Base-by-base conservation (phyloP, 2,329 filamentous ascomycete species). In the Zymoseptoria crescenta region DNA sequence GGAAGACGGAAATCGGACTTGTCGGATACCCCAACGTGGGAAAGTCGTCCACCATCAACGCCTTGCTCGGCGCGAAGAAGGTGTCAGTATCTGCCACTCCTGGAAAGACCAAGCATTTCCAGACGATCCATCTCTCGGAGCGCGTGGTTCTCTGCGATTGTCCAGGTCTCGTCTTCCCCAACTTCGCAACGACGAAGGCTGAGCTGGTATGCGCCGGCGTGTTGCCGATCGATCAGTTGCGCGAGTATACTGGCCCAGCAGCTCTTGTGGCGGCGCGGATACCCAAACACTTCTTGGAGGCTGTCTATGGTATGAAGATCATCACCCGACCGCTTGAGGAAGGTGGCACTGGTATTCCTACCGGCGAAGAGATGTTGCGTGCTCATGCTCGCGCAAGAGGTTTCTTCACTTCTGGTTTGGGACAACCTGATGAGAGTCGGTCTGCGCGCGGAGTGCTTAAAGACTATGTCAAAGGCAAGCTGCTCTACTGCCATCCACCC, bases 21-120 rank as follows among this genome's bases (percentile, higher is more conserved):
- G 94, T 99, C 45, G 94, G 94, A 60, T 99, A 99, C 76, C 94
- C 94, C 70, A 99, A 99, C 77, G 94, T 99, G 64, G 94, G 94
- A 77, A 99, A 99, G 78, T 99, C 95, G 1, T 96, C 92, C 54
- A 99, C 94, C 16, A 99, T 99, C 81, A 99, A 99, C 78, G 93
- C 94, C 49, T 83, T 99, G n/a, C 92, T 97, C 59, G 95, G 95
- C 55, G 87, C 94, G 57, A 99, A 97, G 79, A 99, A 97, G 77
- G 94, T 99, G 5, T 97, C 93, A 0, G 95, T 99, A 48, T 99
- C 94, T 16, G 88, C 93, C 13, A 99, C 94, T 1, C 94, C 94
- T 3, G 94, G 94, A 73, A 99, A 99, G 79, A 99, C 94, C 13
- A 99, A 99, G 79, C 94, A 99, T 71, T 99, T 99, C 79, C 94